Evolutionary conservation across 2,329 filamentous ascomycete genomes (phyloP).

Genomic region (Teratosphaeriaceae sp.): DNA sequence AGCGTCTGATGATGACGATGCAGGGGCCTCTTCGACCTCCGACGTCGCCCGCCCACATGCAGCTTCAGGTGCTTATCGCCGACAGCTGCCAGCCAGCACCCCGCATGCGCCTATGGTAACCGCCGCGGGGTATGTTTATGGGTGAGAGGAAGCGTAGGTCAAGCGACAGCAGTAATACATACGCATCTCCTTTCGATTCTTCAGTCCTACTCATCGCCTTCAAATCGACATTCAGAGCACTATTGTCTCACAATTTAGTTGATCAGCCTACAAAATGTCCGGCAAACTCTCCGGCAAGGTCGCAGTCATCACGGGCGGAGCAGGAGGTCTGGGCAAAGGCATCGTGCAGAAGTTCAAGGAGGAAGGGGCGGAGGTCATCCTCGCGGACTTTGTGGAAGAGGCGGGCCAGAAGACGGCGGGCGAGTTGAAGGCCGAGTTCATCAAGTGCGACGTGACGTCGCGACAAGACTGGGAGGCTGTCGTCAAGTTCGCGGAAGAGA

Average conservation of each 20-base stretch:
- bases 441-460: slow-evolving; percentile 48
- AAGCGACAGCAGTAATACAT: neutral
- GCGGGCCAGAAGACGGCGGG: slow-evolving; percentile 48
- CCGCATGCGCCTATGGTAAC: slow-evolving; percentile 1
- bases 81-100: neutral
- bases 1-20: neutral
- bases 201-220: neutral
- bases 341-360: slow-evolving; percentile 53
- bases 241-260: neutral
- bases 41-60: slow-evolving; percentile 1
- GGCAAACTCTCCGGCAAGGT: slow-evolving; percentile 45
- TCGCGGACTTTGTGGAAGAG: slow-evolving; percentile 54
- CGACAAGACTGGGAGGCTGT: slow-evolving; percentile 48
- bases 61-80: neutral
- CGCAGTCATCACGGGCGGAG: slow-evolving; percentile 52
- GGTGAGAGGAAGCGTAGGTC: slow-evolving; percentile 1
- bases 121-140: slow-evolving; percentile 2
- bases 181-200: too few relatives aligned
- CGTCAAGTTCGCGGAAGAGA: slow-evolving; percentile 39
- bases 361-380: slow-evolving; percentile 56
- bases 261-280: slow-evolving; percentile 4
- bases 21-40: neutral
- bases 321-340: slow-evolving; percentile 57
- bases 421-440: slow-evolving; percentile 38
- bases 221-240: neutral